phyloP scores from a whole-genome alignment of 805 yeast genomes.

The Yamadazyma phyllophila region DNA sequence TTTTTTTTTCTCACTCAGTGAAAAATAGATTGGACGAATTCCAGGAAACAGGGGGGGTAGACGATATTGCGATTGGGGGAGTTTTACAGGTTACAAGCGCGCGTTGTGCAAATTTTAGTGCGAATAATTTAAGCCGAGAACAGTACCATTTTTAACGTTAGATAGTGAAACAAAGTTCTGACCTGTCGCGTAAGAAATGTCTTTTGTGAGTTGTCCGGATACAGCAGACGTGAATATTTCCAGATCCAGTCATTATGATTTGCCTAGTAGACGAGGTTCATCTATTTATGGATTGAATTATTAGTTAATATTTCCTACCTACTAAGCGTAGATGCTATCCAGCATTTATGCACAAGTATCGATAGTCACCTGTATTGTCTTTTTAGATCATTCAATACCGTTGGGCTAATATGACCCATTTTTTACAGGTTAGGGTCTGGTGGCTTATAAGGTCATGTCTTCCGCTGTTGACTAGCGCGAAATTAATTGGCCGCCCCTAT shows the following conservation, averaged over 20 bases:
- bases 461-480: not conserved
- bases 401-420: not conserved
- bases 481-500: too few species aligned
- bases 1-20: constrained; percentile 9
- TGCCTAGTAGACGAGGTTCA: not conserved
- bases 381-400: not conserved
- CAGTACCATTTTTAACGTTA: too few species aligned
- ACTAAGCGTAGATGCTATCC: too few species aligned
- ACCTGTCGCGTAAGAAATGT: too few species aligned
- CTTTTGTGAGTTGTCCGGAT: not conserved
- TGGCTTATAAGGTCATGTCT: constrained; percentile 1
- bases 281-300: not conserved
- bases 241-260: constrained; percentile 1
- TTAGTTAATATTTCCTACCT: too few species aligned
- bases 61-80: constrained; percentile 5
- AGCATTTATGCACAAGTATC: too few species aligned
- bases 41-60: constrained; percentile 7
- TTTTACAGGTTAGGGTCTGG: not conserved
- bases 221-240: not conserved
- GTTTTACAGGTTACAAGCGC: constrained; percentile 3
- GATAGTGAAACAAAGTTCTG: too few species aligned
- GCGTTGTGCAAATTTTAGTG: not conserved
- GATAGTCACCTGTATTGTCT: too few species aligned
- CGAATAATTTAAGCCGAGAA: not conserved
- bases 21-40: constrained; percentile 6